A percentile compares a stretch with the other conserved stretches of the same genome.
phyloP scores from a whole-genome alignment of 257 asterid genomes.

The Rauvolfia tetraphylla region DNA sequence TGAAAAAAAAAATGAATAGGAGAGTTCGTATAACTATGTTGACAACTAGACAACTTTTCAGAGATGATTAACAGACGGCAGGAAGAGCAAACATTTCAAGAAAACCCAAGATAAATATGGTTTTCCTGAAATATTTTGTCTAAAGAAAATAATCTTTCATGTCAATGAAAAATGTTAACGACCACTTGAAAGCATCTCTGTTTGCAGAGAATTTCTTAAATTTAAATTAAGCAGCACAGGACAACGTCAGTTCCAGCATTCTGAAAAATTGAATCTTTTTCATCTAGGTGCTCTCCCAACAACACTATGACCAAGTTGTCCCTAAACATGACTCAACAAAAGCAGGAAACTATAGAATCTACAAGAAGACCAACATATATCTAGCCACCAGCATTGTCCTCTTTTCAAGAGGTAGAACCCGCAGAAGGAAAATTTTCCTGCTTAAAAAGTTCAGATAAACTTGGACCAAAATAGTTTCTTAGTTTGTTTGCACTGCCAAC shows the following conservation, averaged over 20 bases:
- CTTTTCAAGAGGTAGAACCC: background rate
- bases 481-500: too few relatives aligned
- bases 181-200: too few relatives aligned
- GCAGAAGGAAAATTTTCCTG: background rate
- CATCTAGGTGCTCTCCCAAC: background rate
- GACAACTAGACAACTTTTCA: background rate
- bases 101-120: background rate
- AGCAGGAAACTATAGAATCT: background rate
- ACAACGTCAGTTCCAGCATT: background rate
- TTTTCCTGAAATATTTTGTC: background rate
- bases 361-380: background rate
- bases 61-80: background rate
- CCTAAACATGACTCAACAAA: background rate
- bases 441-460: background rate
- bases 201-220: too few relatives aligned
- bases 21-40: background rate
- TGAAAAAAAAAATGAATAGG: slow-evolving; percentile 18
- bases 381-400: background rate
- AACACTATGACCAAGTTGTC: background rate
- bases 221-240: too few relatives aligned
- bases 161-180: too few relatives aligned
- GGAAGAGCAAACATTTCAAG: background rate
- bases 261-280: background rate
- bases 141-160: too few relatives aligned
- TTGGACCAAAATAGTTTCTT: background rate